These are phyloP conservation scores for Lenzites betulinus DNA, from an alignment of 768 basidiomycete species.

Conservation along the genomic window DNA sequence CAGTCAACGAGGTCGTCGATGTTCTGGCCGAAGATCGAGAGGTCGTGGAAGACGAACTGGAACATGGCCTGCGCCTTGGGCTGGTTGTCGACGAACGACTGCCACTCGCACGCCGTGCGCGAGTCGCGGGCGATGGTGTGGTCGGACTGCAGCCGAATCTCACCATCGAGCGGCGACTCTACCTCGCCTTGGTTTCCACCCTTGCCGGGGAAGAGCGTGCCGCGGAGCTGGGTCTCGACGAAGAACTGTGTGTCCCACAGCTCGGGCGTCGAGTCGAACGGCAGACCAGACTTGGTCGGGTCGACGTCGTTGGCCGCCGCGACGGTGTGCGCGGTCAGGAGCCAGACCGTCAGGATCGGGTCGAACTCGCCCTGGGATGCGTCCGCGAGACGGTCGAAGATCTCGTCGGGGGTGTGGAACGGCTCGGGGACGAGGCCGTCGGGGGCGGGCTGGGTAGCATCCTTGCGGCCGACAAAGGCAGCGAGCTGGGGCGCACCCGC, in stretches of 20 bases:
- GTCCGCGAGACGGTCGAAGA: too few relatives aligned
- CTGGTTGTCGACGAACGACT: too few relatives aligned
- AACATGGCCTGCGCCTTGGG: not conserved
- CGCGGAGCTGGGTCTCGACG: too few relatives aligned
- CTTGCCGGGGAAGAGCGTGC: too few relatives aligned
- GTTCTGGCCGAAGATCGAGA: not conserved
- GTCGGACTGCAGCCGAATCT: not conserved
- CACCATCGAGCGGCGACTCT: not conserved
- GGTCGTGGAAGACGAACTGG: not conserved
- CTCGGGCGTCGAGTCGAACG: constrained; percentile 18
- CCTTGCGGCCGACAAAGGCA: not conserved
- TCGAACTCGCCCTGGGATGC: too few relatives aligned
- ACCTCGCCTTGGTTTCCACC: not conserved
- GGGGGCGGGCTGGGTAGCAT: too few relatives aligned
- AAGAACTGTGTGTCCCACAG: not conserved
- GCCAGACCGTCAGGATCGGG: too few relatives aligned
- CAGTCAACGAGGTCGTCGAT: not conserved
- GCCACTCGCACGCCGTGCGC: too few relatives aligned
- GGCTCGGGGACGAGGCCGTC: too few relatives aligned
- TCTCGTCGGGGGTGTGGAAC: too few relatives aligned
- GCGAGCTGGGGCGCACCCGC: constrained; percentile 31
- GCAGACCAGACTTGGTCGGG: constrained; percentile 24
- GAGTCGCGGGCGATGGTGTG: not conserved
- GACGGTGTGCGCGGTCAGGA: too few relatives aligned
- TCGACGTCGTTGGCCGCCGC: constrained; percentile 10